phyloP scores from a whole-genome alignment of 257 asterid species.

The Cynanchum wilfordii region DNA sequence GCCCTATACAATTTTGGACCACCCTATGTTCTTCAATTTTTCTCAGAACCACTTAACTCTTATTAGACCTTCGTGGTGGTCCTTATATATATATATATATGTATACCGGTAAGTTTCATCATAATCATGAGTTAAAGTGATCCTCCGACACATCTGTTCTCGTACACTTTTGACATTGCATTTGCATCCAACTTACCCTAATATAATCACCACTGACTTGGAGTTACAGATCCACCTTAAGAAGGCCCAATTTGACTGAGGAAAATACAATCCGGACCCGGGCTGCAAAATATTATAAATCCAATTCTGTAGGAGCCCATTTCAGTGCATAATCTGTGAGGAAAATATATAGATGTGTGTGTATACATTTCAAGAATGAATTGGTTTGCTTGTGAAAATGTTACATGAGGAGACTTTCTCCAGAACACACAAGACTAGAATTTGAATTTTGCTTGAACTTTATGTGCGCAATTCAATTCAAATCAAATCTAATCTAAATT shows the following conservation, averaged over 20 bases:
- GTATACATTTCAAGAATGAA: neutral
- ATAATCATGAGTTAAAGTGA: slow-evolving; percentile 16
- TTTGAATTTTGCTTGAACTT: no score
- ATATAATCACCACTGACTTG: no score
- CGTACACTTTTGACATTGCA: slow-evolving; percentile 7
- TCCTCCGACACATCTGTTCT: slow-evolving; percentile 9
- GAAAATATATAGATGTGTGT: neutral
- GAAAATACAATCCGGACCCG: no score
- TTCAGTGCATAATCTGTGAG: no score
- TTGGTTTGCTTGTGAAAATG: neutral
- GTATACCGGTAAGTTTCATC: neutral
- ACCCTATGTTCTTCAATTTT: slow-evolving; percentile 21
- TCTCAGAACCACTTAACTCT: slow-evolving; percentile 3
- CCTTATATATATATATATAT: slow-evolving; percentile 8
- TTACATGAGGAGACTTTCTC: no score
- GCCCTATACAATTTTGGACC: slow-evolving; percentile 22
- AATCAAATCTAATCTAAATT: no score
- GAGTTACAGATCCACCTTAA: no score
- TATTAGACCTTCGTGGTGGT: slow-evolving; percentile 23
- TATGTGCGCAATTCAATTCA: no score
- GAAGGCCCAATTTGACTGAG: neutral
- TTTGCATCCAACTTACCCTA: neutral
- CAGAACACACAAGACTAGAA: no score
- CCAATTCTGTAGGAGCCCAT: no score
- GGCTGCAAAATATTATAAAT: no score